Conservation (phyloP, 2,329 filamentous ascomycete species). For the Epichloe glyceriae region DNA sequence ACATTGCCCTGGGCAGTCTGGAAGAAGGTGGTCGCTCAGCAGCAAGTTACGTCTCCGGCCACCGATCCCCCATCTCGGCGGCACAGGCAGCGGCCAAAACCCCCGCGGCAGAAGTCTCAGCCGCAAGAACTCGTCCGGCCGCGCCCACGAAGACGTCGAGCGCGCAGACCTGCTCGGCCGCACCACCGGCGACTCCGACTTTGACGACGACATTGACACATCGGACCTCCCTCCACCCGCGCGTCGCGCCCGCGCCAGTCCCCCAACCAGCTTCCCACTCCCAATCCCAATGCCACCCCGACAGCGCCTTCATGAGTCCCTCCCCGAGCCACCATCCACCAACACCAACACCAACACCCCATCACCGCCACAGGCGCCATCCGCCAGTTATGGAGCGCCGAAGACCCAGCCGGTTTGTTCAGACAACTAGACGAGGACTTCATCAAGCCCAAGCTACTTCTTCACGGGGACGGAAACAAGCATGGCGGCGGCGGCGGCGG, state of each 20-base stretch:
- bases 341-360: slow-evolving; percentile 22
- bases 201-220: slow-evolving; percentile 51
- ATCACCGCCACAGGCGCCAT: slow-evolving; percentile 67
- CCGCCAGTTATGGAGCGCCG: slow-evolving; percentile 66
- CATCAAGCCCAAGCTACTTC: slow-evolving; percentile 79
- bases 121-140: slow-evolving; percentile 34
- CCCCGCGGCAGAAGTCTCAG: slow-evolving; percentile 38
- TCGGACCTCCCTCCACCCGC: slow-evolving; percentile 54
- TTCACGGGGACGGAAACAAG: slow-evolving; percentile 48
- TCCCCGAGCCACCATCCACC: slow-evolving; percentile 16
- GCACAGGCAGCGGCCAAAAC: slow-evolving; percentile 24
- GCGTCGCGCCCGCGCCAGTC: slow-evolving; percentile 20
- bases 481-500: slow-evolving; percentile 11
- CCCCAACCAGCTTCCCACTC: slow-evolving; percentile 13
- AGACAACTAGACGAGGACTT: slow-evolving; percentile 89
- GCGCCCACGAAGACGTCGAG: slow-evolving; percentile 35
- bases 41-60: slow-evolving; percentile 40
- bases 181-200: slow-evolving; percentile 41
- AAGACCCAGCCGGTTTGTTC: slow-evolving; percentile 84
- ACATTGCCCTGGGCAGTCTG: slow-evolving; percentile 44
- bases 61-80: slow-evolving; percentile 31
- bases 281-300: not conserved
- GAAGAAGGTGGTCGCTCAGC: slow-evolving; percentile 20
- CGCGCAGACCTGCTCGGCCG: slow-evolving; percentile 42
- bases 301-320: slow-evolving; percentile 19